These are phyloP conservation scores for Apiospora arundinis DNA, from an alignment of 2,329 filamentous ascomycete genomes.

Conservation along the genomic window DNA sequence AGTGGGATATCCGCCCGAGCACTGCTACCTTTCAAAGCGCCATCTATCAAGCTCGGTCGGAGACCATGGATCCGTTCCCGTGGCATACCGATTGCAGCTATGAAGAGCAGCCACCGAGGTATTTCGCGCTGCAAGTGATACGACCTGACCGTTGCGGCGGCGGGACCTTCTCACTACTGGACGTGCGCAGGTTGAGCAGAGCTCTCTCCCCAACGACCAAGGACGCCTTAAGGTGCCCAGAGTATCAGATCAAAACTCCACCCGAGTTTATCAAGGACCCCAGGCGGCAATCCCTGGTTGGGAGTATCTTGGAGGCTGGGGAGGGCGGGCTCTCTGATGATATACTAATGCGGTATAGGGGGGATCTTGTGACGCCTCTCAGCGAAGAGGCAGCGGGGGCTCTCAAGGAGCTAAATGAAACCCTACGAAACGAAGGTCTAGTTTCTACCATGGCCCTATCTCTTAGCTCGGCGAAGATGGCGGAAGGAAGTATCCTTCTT, in stretches of 20 bases:
- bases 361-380: slow-evolving; percentile 40
- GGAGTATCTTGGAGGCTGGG: slow-evolving; percentile 18
- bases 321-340: slow-evolving; percentile 9
- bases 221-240: slow-evolving; percentile 32
- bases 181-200: slow-evolving; percentile 36
- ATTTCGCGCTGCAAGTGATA: slow-evolving; percentile 50
- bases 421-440: slow-evolving; percentile 27
- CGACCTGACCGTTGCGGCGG: slow-evolving; percentile 48
- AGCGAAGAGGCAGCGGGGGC: slow-evolving; percentile 32
- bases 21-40: slow-evolving; percentile 36
- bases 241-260: slow-evolving; percentile 42
- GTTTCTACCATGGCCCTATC: slow-evolving; percentile 31
- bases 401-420: slow-evolving; percentile 34
- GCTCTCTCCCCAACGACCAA: slow-evolving; percentile 35
- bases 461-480: slow-evolving; percentile 36
- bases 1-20: slow-evolving; percentile 48
- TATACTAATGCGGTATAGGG: slow-evolving; percentile 39
- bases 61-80: slow-evolving; percentile 50
- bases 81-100: slow-evolving; percentile 55
- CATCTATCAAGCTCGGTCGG: slow-evolving; percentile 45
- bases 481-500: slow-evolving; percentile 38
- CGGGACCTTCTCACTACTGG: slow-evolving; percentile 48
- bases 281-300: neutral
- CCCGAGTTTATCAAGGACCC: slow-evolving; percentile 43
- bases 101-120: slow-evolving; percentile 44